These are phyloP conservation scores for Astraeus odoratus DNA, from an alignment of 768 basidiomycete genomes.

Conservation along the genomic window DNA sequence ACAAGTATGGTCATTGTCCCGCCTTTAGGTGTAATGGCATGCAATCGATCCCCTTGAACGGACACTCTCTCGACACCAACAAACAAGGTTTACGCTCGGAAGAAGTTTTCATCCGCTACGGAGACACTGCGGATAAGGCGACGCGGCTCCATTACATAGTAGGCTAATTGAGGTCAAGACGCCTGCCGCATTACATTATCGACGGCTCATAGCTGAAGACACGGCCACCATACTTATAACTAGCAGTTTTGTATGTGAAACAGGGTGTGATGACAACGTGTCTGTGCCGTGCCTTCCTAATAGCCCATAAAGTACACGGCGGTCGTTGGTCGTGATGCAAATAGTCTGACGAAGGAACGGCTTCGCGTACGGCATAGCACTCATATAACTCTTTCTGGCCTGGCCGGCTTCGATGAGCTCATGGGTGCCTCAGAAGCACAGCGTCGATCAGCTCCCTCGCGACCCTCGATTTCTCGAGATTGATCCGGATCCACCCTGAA, in stretches of 20 bases:
- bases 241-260: no score
- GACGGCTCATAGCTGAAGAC: constrained; percentile 2
- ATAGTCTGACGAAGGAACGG: background rate
- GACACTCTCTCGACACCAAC: background rate
- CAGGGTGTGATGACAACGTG: background rate
- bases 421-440: constrained; percentile 15
- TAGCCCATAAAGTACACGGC: background rate
- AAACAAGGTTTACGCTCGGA: constrained; percentile 11
- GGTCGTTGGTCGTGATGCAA: background rate
- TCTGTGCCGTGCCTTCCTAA: background rate
- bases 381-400: constrained; percentile 9
- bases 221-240: no score
- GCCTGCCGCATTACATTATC: constrained; percentile 23
- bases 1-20: no score
- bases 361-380: constrained; percentile 6
- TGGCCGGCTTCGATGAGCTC: constrained; percentile 11
- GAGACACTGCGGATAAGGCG: constrained; percentile 11
- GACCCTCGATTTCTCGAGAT: constrained; percentile 11
- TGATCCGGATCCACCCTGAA: constrained; percentile 7
- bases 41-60: background rate
- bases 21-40: background rate
- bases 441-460: constrained; percentile 11
- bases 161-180: constrained; percentile 9
- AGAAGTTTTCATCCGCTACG: constrained; percentile 11
- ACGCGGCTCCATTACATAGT: constrained; percentile 2